These are phyloP conservation scores for Trichophyton benhamiae DNA, from an alignment of 2,329 filamentous ascomycete genomes.

Conservation along the genomic window DNA sequence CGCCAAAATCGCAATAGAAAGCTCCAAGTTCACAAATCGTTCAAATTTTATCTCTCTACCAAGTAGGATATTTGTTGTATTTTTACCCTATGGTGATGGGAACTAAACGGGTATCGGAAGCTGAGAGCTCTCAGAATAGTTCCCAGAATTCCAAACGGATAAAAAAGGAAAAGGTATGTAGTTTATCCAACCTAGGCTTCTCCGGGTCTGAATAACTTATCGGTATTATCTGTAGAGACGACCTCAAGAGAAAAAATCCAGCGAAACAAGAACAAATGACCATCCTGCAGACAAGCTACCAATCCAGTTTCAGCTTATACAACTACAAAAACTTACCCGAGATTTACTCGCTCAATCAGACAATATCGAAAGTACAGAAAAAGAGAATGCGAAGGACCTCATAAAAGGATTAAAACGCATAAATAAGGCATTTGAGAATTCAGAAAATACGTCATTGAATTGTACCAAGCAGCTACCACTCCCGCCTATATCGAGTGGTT, in stretches of 20 bases:
- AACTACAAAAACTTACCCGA: constrained; percentile 16
- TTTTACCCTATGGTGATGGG: background rate
- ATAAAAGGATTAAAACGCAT: background rate
- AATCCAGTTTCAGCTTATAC: constrained; percentile 13
- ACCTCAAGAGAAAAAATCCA: background rate
- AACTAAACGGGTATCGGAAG: constrained; percentile 10
- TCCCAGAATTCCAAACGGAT: background rate
- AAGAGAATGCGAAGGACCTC: background rate
- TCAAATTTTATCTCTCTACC: background rate
- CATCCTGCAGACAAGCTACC: background rate
- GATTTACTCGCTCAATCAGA: constrained; percentile 16
- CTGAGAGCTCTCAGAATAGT: background rate
- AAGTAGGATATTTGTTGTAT: background rate
- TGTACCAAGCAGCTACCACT: background rate
- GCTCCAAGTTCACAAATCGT: background rate
- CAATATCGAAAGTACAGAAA: constrained; percentile 4
- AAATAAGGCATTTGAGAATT: background rate
- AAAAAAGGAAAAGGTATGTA: constrained; percentile 10
- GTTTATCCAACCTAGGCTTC: background rate
- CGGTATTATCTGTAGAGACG: background rate
- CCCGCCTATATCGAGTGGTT: background rate
- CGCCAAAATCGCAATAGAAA: background rate
- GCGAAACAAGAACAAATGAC: background rate
- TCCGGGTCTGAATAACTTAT: background rate
- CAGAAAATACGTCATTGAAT: constrained; percentile 5